Conservation (phyloP, 768 basidiomycete genomes). For the Pisolithus marmoratus region DNA sequence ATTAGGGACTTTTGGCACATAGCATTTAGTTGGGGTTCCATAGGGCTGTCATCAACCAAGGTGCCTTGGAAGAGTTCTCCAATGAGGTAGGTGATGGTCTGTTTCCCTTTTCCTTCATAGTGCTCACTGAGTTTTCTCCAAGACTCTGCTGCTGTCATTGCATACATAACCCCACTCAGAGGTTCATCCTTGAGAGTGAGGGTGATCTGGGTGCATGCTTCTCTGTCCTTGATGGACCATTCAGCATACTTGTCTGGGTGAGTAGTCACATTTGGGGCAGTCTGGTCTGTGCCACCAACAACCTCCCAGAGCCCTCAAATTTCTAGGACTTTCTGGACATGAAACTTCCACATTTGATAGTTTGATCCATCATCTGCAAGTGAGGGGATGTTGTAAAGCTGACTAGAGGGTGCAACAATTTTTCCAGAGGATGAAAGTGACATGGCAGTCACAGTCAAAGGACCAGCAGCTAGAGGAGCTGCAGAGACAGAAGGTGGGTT, state of each 20-base stretch:
- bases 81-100: no score
- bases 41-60: no score
- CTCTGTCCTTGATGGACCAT: slow-evolving; percentile 5
- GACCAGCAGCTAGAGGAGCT: no score
- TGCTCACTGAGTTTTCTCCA: slow-evolving; percentile 13
- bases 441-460: no score
- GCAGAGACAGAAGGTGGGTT: no score
- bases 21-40: no score
- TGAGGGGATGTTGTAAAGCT: slow-evolving; percentile 5
- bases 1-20: no score
- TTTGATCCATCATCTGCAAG: slow-evolving; percentile 4
- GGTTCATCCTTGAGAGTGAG: slow-evolving; percentile 22
- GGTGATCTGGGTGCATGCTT: slow-evolving; percentile 17
- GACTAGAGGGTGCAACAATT: neutral
- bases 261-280: neutral
- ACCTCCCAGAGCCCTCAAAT: slow-evolving; percentile 3
- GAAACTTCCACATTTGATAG: no score
- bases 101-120: no score
- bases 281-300: neutral
- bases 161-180: slow-evolving; percentile 14
- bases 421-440: no score
- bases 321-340: no score
- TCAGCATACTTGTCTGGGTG: neutral
- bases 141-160: slow-evolving; percentile 5
- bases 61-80: no score